phyloP scores from a whole-genome alignment of 2,329 filamentous ascomycete species.

The Neofusicoccum cordaticola region DNA sequence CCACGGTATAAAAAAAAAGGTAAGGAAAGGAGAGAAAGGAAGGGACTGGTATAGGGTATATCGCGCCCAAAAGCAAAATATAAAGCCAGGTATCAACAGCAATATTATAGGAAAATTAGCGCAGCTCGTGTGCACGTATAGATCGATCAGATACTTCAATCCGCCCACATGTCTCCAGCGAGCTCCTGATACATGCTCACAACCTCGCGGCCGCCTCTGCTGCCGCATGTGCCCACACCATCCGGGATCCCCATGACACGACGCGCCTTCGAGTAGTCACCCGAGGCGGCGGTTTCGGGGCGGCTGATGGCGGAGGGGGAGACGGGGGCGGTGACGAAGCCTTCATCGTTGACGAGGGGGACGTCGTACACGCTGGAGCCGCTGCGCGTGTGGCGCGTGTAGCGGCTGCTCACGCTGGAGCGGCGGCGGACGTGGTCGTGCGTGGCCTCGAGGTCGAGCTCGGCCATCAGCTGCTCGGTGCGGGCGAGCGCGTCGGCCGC shows the following conservation, averaged over 20 bases:
- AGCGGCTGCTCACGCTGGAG: not conserved
- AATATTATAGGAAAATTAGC: not conserved
- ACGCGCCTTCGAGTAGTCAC: not conserved
- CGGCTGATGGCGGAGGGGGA: not conserved
- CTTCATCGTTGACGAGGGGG: not conserved
- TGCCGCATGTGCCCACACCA: not conserved
- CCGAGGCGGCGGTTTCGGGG: not conserved
- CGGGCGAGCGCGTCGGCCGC: slow-evolving; percentile 2
- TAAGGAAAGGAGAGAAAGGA: not conserved
- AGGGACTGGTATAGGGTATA: slow-evolving; percentile 8
- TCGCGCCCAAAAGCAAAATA: not conserved
- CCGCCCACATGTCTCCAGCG: not conserved
- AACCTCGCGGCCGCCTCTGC: not conserved
- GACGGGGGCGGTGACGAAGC: not conserved
- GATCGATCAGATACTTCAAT: not conserved
- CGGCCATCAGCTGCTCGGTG: slow-evolving; percentile 15
- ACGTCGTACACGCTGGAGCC: not conserved
- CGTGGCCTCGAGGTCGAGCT: slow-evolving; percentile 8
- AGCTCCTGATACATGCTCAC: slow-evolving; percentile 12
- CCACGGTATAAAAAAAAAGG: not conserved
- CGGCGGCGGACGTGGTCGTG: not conserved
- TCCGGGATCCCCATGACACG: slow-evolving; percentile 1
- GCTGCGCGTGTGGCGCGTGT: not conserved
- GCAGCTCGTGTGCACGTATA: not conserved
- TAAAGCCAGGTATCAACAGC: not conserved